These are phyloP conservation scores for Glutinoglossum americanum DNA, from an alignment of 495 filamentous ascomycete species.

Conservation along the genomic window DNA sequence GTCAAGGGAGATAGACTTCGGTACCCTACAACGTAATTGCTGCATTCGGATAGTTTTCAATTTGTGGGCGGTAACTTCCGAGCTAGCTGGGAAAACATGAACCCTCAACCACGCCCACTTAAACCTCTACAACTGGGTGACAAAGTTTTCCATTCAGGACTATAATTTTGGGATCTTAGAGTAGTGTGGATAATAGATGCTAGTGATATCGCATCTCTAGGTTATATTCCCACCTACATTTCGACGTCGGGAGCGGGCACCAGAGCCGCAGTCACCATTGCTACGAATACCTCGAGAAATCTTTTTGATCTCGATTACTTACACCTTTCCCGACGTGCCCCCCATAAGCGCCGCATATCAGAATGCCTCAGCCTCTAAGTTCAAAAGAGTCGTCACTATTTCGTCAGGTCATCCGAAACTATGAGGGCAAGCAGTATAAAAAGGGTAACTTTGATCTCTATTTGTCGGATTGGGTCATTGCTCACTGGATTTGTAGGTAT, in stretches of 20 bases:
- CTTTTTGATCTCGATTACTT: not conserved
- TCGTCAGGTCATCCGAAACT: constrained; percentile 77
- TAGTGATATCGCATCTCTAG: not conserved
- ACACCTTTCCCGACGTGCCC: not conserved
- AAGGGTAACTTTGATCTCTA: constrained; percentile 33
- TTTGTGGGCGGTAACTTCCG: not conserved
- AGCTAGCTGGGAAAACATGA: not conserved
- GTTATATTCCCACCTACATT: not conserved
- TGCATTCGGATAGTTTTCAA: not conserved
- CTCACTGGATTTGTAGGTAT: constrained; percentile 33
- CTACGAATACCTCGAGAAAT: not conserved
- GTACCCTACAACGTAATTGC: too few species aligned
- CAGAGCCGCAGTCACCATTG: not conserved
- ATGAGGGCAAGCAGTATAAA: constrained; percentile 97
- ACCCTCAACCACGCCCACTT: not conserved
- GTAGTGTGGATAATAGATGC: not conserved
- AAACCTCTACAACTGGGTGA: not conserved
- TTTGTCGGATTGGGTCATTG: not conserved
- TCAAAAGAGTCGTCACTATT: constrained; percentile 89
- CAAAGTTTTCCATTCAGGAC: not conserved
- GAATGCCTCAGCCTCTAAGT: constrained; percentile 40
- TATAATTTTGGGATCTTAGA: not conserved
- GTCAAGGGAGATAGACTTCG: not conserved
- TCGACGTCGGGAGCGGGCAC: not conserved
- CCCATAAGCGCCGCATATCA: not conserved